These are phyloP conservation scores for Sequoiadendron giganteum DNA, from an alignment of 75 land plant species.

Conservation along the genomic window DNA sequence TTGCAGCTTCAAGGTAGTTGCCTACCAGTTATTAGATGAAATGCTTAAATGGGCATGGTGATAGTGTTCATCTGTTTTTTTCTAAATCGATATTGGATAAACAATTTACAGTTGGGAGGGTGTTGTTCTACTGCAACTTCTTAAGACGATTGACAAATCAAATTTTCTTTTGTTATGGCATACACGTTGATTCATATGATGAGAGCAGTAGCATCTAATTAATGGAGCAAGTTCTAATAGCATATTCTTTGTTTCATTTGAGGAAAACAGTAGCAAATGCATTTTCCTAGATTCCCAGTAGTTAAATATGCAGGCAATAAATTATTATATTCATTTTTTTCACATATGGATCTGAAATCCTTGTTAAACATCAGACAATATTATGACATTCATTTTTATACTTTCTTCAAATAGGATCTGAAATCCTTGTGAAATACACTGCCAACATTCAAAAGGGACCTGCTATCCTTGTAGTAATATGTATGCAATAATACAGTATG, in stretches of 20 bases:
- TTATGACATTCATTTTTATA: neutral
- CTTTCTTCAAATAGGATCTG: neutral
- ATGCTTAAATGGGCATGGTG: neutral
- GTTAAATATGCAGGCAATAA: neutral
- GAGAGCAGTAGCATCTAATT: neutral
- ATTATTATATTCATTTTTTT: neutral
- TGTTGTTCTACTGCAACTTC: neutral
- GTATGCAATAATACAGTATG: neutral
- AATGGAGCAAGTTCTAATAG: neutral
- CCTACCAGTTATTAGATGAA: neutral
- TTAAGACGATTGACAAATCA: neutral
- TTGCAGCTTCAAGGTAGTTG: constrained; percentile 18
- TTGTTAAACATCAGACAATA: neutral
- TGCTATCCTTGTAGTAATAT: neutral
- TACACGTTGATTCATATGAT: no score
- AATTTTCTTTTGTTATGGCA: neutral
- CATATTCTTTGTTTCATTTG: neutral
- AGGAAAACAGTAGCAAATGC: neutral
- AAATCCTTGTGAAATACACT: neutral
- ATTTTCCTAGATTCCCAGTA: neutral
- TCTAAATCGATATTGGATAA: neutral
- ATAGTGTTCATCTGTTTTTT: neutral
- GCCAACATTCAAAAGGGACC: neutral
- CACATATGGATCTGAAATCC: neutral
- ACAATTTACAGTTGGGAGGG: neutral